These are phyloP conservation scores for Lentithecium fluviatile DNA, from an alignment of 495 filamentous ascomycete species.

Conservation along the genomic window DNA sequence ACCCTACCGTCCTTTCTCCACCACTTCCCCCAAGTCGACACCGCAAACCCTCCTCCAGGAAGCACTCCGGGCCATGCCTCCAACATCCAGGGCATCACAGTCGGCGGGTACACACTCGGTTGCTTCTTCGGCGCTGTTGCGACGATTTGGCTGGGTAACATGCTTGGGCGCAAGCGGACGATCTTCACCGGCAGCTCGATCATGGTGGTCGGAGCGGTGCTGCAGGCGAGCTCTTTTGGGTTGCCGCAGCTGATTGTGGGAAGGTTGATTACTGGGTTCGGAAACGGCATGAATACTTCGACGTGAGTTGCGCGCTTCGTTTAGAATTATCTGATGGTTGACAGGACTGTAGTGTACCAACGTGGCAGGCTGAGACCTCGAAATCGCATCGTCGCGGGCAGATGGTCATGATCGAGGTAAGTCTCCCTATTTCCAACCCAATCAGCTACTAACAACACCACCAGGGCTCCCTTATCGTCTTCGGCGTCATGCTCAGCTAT, in stretches of 20 bases:
- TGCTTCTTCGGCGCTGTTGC: conserved; percentile 70
- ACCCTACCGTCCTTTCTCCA: conserved; percentile 37
- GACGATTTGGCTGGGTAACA: conserved; percentile 69
- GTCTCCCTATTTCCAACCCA: conserved; percentile 32
- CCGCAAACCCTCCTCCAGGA: conserved; percentile 32
- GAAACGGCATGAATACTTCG: conserved; percentile 58
- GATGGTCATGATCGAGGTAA: conserved; percentile 45
- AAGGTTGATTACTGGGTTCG: conserved; percentile 65
- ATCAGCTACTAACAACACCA: conserved; percentile 1
- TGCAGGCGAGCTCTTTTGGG: conserved; percentile 63
- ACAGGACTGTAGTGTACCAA: conserved; percentile 36
- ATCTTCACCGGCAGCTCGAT: conserved; percentile 70
- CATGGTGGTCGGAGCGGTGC: conserved; percentile 67
- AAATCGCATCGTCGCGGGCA: conserved; percentile 42
- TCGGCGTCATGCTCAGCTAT: conserved; percentile 34
- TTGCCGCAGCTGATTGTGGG: conserved; percentile 65
- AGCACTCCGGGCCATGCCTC: conserved; percentile 32
- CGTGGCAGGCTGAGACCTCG: conserved; percentile 39
- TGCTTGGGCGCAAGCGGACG: conserved; percentile 66
- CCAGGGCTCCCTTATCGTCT: conserved; percentile 36
- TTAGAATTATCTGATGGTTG: background rate
- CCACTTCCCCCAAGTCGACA: conserved; percentile 40
- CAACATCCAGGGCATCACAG: conserved; percentile 49
- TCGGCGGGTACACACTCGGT: conserved; percentile 69
- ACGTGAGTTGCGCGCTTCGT: conserved; percentile 32